Evolutionary conservation across 2,329 filamentous ascomycete species (phyloP), one percentile per base, ranked within the genome.

Genomic region (Chaetomium sp.): DNA sequence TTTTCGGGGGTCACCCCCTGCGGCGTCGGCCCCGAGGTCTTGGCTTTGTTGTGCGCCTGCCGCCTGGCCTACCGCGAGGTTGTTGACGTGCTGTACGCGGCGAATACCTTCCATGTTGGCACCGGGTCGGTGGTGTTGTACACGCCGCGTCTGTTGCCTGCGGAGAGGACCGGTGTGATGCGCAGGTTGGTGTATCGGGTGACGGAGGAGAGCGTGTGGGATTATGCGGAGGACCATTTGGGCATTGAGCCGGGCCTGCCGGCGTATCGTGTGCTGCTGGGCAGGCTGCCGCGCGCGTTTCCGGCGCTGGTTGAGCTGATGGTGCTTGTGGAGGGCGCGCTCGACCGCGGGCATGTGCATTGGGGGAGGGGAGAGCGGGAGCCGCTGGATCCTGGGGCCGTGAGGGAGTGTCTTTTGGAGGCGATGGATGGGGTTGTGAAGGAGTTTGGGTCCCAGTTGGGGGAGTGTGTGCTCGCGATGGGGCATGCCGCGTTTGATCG

Each of bases 51-150:
- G 45, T 23, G 57, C 12, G 23, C 31, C 4, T 67, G 67, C 35
- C 45, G 67, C 8, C 19, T 45, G 23, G 45, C 45, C 12, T 69
- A 67, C n/a, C 63, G 63, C 54, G 67, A 69, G 56, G 61, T 47
- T 2, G 58, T 62, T 1, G 25, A 56, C 10, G 49, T 69, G 5
- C 19, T 69, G 35, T 69, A 69, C n/a, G 63, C 13, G 1, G 58
- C 38, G 21, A 69, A 67, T 27, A 60, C 55, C 1, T 64, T 69
- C 38, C 65, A 69, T 25, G 51, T 65, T 1, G 27, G 25, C 27
- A 57, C 67, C 3, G 67, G 67, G 6, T 61, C 63, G 9, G 4
- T 60, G n/a, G 5, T 69, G 50, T 49, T 67, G 8, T 64, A 60
- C 13, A 67, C 63, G 12, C 21, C 49, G 0, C 25, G 45, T 16